Base-by-base conservation (phyloP, 192 early-diverging fungal species). In the Oehlia diaphana region DNA sequence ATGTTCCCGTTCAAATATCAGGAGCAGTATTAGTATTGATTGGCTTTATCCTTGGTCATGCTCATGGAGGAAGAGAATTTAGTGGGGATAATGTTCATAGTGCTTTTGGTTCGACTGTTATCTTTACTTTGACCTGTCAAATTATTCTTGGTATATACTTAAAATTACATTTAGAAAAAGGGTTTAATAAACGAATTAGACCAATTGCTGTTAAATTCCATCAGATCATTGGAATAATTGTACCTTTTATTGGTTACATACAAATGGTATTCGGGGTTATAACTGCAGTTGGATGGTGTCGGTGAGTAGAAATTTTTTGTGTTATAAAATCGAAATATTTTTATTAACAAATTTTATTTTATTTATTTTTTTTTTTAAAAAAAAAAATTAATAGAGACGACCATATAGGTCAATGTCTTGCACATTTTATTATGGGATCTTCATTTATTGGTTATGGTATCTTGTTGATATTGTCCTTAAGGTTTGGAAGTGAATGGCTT, bases 351-450 rank as follows among this genome's bases (percentile, higher is more conserved):
- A 16, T 33, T 74, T 16, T 23, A 53, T 13, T 16, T 26, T 14
- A 31, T 58, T 61, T 35, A 28, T 35, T 9, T 26, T 26, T 26
- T 26, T 26, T 26, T 26, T 26, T 26, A 26, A 26, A 47, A 47
- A 47, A 47, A 47, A 47, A 47, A 47, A 10, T 74, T 33, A 58
- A 7, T 63, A 37, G 35, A 19, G 50, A 42, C 10, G 91, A 90
- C 3, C 84, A 85, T 68, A 84, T 86, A 6, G 91, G 90, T 26
- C 91, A 92, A 77, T 92, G 91, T 63, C 79, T 92, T 74, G 91
- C 91, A 3, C 91, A 92, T 78, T 87, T 91, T 76, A 92, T 92
- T 73, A 92, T 92, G 91, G 91, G 91, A 42, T 90, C 89, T 47
- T 91, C 91, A 63, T 92, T 92, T 83, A 81, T 91, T 44, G 90